These are phyloP conservation scores for Colletotrichum cereale DNA, from an alignment of 2,329 filamentous ascomycete genomes.

Conservation along the genomic window DNA sequence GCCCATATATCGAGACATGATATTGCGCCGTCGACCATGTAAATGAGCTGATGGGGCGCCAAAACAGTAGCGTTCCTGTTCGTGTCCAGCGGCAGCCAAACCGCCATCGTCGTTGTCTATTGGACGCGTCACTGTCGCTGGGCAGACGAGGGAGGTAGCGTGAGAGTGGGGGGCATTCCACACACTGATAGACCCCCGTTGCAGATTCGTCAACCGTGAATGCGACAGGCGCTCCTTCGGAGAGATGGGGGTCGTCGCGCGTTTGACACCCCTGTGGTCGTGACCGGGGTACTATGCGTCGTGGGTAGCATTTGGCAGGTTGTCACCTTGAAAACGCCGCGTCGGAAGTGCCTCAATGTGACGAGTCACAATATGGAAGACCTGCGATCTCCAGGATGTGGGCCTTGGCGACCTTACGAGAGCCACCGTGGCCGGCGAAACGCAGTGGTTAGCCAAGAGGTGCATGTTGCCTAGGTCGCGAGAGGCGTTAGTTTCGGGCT, in stretches of 20 bases:
- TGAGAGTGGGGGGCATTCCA: conserved; percentile 29
- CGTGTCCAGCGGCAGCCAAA: conserved; percentile 10
- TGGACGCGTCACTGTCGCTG: conserved; percentile 6
- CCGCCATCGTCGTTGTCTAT: conserved; percentile 3
- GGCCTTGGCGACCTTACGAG: conserved; percentile 1
- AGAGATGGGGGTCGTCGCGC: conserved; percentile 3
- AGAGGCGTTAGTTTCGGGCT: conserved; percentile 16
- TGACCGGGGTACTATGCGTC: conserved; percentile 9
- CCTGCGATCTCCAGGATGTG: conserved; percentile 9
- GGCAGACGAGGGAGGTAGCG: not conserved
- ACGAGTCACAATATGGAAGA: conserved; percentile 26
- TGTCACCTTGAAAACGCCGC: conserved; percentile 9
- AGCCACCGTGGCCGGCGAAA: conserved; percentile 1
- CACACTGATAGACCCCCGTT: not conserved
- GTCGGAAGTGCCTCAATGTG: conserved; percentile 32
- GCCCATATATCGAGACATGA: conserved; percentile 6
- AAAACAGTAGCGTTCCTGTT: conserved; percentile 11
- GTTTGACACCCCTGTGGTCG: conserved; percentile 14
- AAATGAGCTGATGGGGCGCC: not conserved
- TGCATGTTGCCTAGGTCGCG: not conserved
- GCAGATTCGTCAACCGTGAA: conserved; percentile 18
- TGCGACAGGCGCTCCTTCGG: conserved; percentile 23
- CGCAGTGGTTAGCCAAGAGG: not conserved
- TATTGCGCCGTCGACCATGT: not conserved
- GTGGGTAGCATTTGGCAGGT: conserved; percentile 13